Percentiles rank a stretch among this genome's conserved stretches.
phyloP scores from a whole-genome alignment of 1,284 basidiomycete species.

The Polyporus tsugae region DNA sequence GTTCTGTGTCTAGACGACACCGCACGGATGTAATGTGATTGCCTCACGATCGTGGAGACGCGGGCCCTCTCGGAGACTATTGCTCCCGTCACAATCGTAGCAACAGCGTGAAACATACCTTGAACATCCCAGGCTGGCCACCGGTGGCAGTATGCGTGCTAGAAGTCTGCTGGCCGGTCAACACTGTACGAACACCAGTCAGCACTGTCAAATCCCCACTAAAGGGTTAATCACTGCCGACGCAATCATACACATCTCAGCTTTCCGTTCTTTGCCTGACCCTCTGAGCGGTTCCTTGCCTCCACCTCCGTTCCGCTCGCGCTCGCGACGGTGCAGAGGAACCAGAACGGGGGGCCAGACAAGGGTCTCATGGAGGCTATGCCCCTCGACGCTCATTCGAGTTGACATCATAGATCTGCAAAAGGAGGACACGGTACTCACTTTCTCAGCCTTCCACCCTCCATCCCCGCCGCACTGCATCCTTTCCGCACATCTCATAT shows the following conservation, averaged over 20 bases:
- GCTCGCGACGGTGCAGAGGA: conserved; percentile 19
- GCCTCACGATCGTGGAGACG: background rate
- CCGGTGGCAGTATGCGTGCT: background rate
- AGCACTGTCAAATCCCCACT: background rate
- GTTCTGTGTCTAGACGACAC: background rate
- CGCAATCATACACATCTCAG: conserved; percentile 38
- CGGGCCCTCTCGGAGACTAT: background rate
- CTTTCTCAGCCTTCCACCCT: background rate
- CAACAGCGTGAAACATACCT: background rate
- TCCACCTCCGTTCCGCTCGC: conserved; percentile 6
- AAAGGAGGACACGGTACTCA: background rate
- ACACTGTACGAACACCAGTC: background rate
- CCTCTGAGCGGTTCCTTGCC: conserved; percentile 45
- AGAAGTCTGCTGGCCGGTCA: background rate
- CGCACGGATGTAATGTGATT: background rate
- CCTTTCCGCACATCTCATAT: conserved; percentile 4
- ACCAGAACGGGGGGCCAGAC: conserved; percentile 29
- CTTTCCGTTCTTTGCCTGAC: conserved; percentile 53
- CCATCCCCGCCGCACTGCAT: conserved; percentile 5
- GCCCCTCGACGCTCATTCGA: conserved; percentile 24
- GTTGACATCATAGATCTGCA: conserved; percentile 33
- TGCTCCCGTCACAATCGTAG: background rate
- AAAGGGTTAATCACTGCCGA: too few species aligned
- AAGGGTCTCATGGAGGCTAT: conserved; percentile 30
- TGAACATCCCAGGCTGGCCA: background rate